Base-by-base conservation (phyloP, 129 eudicot species). In the Chrysanthemum lavandulifolium region DNA sequence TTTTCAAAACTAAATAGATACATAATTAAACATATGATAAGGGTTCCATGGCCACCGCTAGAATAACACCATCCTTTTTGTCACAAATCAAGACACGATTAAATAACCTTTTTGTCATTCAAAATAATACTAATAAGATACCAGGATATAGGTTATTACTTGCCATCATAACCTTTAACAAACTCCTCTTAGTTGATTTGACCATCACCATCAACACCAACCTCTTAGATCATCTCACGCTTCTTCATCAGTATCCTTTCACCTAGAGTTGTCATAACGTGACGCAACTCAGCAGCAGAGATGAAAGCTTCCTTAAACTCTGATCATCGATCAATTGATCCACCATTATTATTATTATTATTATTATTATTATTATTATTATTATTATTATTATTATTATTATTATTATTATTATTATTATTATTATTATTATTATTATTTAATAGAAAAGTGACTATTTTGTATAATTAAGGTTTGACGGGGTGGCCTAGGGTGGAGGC, bases 161-260 rank as follows among this genome's bases (percentile, higher is more conserved):
- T 23, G 81, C 83, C 40, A 83, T 81, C 88, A 84, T 84, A 82
- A 84, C 77, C 62, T 79, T 84, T n/a, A 47, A 84, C 88, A 69
- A 84, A 84, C 69, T 84, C 85, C 33, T 84, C 85, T n/a, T 76
- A 80, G 36, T 80, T 80, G 11, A 84, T 83, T 47, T 80, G 85
- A 66, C 88, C 88, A 70, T 84, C 85, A 16, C 88, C 85, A 50
- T 77, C 88, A 82, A 77, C 50, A 68, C 81, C 83, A 2, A 85
- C 85, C 52, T 80, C 88, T 14, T 80, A 67, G 14, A 84, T 80
- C 88, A 84, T 81, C 78, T 84, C 82, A 21, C 81, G 69, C 88
- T 73, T n/a, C 88, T 73, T 80, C 88, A 80, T 80, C 88, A 9
- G 88, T 76, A 84, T 54, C 77, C 77, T 84, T 82, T 84, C 85